phyloP scores from a whole-genome alignment of 176 grass and related monocot genomes.

The Zoysia japonica region DNA sequence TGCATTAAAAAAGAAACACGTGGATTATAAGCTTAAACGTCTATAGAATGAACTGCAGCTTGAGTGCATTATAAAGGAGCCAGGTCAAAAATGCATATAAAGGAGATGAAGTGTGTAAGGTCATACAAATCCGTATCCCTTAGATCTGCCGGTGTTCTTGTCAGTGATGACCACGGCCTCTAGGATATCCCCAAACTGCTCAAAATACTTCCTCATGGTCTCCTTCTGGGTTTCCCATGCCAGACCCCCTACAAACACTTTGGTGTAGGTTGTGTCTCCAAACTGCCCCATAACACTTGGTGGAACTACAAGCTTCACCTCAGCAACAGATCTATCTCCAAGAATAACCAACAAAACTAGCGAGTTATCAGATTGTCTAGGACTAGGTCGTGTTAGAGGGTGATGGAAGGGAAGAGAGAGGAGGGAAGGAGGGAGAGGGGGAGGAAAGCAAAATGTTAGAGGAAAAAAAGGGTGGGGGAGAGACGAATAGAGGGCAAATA shows the following conservation, averaged over 20 bases:
- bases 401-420: background rate
- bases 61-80: no score
- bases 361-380: conserved; percentile 44
- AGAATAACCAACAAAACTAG: conserved; percentile 37
- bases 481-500: conserved; percentile 27
- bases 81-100: conserved; percentile 1
- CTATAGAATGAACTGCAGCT: conserved; percentile 26
- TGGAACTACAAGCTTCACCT: conserved; percentile 30
- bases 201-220: conserved; percentile 95
- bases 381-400: conserved; percentile 48
- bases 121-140: conserved; percentile 98
- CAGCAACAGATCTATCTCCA: conserved; percentile 38
- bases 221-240: conserved; percentile 99
- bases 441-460: conserved; percentile 57
- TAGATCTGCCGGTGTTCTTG: conserved; percentile 98
- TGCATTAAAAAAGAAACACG: background rate
- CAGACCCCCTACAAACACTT: conserved; percentile 92
- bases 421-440: background rate
- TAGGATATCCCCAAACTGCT: conserved; percentile 97
- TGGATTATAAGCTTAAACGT: background rate
- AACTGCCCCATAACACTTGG: conserved; percentile 82
- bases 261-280: conserved; percentile 98
- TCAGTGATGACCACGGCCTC: conserved; percentile 98
- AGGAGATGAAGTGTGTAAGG: background rate
- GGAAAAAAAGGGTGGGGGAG: conserved; percentile 30